Percentiles rank a stretch among this genome's conserved stretches.
These are phyloP conservation scores for Picochlorum sp. DNA, from an alignment of 139 green algal species.

Conservation along the genomic window DNA sequence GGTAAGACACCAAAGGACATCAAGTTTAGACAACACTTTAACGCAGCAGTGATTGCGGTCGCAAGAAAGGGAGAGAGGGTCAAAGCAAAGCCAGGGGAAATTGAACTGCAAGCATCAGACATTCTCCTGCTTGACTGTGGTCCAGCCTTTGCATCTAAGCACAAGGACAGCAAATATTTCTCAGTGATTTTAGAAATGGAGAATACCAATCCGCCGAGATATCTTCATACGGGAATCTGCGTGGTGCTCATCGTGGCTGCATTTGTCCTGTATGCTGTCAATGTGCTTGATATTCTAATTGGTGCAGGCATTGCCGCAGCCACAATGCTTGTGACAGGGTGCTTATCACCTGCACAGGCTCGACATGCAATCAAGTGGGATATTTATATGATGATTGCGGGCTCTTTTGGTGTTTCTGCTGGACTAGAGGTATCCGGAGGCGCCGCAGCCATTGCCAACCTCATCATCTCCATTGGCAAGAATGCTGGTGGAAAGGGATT, in stretches of 20 bases:
- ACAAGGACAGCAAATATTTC: slow-evolving; percentile 43
- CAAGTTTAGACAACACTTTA: slow-evolving; percentile 59
- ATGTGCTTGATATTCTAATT: slow-evolving; percentile 25
- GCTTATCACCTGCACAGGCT: slow-evolving; percentile 44
- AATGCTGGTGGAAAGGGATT: slow-evolving; percentile 28
- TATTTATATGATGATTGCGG: slow-evolving; percentile 47
- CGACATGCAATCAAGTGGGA: slow-evolving; percentile 39
- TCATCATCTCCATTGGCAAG: slow-evolving; percentile 26
- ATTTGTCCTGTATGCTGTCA: slow-evolving; percentile 20
- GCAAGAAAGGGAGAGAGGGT: slow-evolving; percentile 44
- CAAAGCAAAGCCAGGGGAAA: slow-evolving; percentile 37
- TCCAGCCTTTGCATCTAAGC: slow-evolving; percentile 32
- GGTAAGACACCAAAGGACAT: slow-evolving; percentile 45
- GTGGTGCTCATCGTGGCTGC: slow-evolving; percentile 41
- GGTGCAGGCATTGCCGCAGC: slow-evolving; percentile 38
- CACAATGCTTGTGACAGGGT: slow-evolving; percentile 57
- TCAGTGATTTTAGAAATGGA: slow-evolving; percentile 45
- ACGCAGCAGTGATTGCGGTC: slow-evolving; percentile 68
- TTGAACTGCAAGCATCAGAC: slow-evolving; percentile 40
- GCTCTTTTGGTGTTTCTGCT: slow-evolving; percentile 33
- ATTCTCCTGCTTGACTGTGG: slow-evolving; percentile 52
- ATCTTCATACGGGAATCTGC: slow-evolving; percentile 33
- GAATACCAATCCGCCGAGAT: slow-evolving; percentile 37
- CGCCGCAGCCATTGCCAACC: slow-evolving; percentile 34
- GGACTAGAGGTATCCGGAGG: slow-evolving; percentile 34